These are phyloP conservation scores for Naganishia liquefaciens DNA, from an alignment of 1,284 basidiomycete genomes.

Conservation along the genomic window DNA sequence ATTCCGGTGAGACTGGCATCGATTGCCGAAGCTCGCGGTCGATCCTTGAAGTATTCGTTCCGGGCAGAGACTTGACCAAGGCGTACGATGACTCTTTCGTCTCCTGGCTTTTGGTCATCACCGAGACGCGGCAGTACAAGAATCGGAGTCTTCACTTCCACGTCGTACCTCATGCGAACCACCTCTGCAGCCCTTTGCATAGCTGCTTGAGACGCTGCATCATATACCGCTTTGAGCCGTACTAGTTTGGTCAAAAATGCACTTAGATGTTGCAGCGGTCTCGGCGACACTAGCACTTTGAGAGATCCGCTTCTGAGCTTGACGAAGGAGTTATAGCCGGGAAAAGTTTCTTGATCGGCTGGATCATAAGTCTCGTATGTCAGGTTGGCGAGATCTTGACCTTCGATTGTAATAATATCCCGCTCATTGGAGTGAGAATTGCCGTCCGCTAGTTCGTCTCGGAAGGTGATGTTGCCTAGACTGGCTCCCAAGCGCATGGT, in stretches of 20 bases:
- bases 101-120: slow-evolving; percentile 54
- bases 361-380: slow-evolving; percentile 88
- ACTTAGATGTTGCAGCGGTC: slow-evolving; percentile 82
- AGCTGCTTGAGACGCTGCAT: slow-evolving; percentile 87
- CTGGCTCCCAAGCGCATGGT: slow-evolving; percentile 80
- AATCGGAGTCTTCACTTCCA: slow-evolving; percentile 90
- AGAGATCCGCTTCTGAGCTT: slow-evolving; percentile 86
- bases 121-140: slow-evolving; percentile 81
- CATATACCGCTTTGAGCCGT: slow-evolving; percentile 88
- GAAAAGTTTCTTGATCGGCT: slow-evolving; percentile 62
- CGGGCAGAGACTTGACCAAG: slow-evolving; percentile 86
- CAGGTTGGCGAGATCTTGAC: slow-evolving; percentile 92
- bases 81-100: slow-evolving; percentile 74
- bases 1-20: slow-evolving; percentile 82
- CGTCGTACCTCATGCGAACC: slow-evolving; percentile 81
- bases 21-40: slow-evolving; percentile 62
- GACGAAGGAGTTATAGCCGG: slow-evolving; percentile 83
- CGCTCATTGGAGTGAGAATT: slow-evolving; percentile 69
- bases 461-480: slow-evolving; percentile 80
- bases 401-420: slow-evolving; percentile 89
- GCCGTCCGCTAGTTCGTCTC: slow-evolving; percentile 71
- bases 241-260: slow-evolving; percentile 84
- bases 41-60: slow-evolving; percentile 69
- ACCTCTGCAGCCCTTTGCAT: slow-evolving; percentile 87
- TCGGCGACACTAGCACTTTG: slow-evolving; percentile 84